Base-by-base conservation (phyloP, 2,329 filamentous ascomycete species). In the Juglanconis juglandina region DNA sequence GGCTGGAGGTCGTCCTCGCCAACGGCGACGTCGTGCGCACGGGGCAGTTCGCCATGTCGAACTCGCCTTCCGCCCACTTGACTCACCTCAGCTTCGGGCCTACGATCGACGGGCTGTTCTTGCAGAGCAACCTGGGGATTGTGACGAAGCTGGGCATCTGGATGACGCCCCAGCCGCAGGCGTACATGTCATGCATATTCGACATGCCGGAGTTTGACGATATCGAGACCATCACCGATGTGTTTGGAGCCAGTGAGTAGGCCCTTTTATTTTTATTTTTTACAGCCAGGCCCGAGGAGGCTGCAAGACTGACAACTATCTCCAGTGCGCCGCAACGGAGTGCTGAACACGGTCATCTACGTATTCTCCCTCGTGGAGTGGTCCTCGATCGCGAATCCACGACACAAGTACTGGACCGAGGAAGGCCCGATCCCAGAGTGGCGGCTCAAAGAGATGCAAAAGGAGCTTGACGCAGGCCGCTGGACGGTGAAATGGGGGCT, bases 81-180 rank as follows among this genome's bases (percentile, higher is more conserved):
- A 75, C 73, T 48, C 73, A 74, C 57, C 70, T 74, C 61, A 72
- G 69, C 6, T 79, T 76, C 61, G 76, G 76, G 0, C 77, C 77
- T 5, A 73, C 72, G 1, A 70, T 77, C 46, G 77, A 79, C 53
- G 78, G 79, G 0, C 74, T 84, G 3, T 84, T 85, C 66, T 69
- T 79, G 1, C 81, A 84, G 66, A 78, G 75, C 13, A 83, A 81
- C 59, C 71, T 84, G 6, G 82, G 81, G 2, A 78, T 85, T 33
- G 79, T 84, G 5, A 81, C 79, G 4, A 84, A 84, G 66, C 79
- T 85, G 72, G 81, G 81, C 0, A 75, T 85, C 55, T 72, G 71
- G 65, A 60, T 76, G 54, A 74, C 71, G 11, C 72, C 73, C 4
- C 73, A 75, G 59, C 75, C 78, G 5, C 74, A 79, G 63, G 76